Base-by-base conservation (phyloP, 2,329 filamentous ascomycete genomes). In the Ploettnerulaceae sp. region DNA sequence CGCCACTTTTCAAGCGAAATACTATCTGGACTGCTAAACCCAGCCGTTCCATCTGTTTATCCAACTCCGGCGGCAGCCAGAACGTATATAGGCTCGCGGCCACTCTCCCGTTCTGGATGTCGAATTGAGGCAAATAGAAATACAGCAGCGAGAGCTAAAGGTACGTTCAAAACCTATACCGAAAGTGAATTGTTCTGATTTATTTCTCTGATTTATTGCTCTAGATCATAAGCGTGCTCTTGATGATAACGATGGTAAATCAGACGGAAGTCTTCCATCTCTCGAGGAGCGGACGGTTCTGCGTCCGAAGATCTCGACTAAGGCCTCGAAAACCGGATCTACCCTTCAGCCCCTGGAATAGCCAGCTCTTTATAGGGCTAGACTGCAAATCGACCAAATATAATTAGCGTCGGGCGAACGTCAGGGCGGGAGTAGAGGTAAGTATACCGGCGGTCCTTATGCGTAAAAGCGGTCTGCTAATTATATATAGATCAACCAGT, bases 41-140 rank as follows among this genome's bases (percentile, higher is more conserved):
- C 18, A 48, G 29, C 45, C 34, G 15, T 48, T 39, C 34, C n/a
- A n/a, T n/a, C n/a, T n/a, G n/a, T n/a, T n/a, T n/a, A 44, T 14
- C 24, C 34, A 48, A 41, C 21, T 36, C 24, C 9, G 47, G 37
- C 29, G 25, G 36, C 35, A 49, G 41, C 45, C 36, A 49, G 41
- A 52, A 45, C 44, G 15, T 31, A 45, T 14, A 43, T 20, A 49
- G 37, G 34, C 37, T 26, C 17, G 29, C 42, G 33, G 42, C 42
- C 20, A 45, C 42, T 40, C 11, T 49, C 43, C 32, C 33, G 33
- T 47, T 47, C 38, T 47, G 31, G 36, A 47, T 47, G 28, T 52
- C 34, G 15, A 50, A 47, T 47, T 52, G 20, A 40, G 35, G 43
- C 38, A 45, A n/a, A 52, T 28, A 47, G 43, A 46, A 52, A 49